A percentile compares a stretch with the other conserved stretches of the same genome.
phyloP scores from a whole-genome alignment of 495 filamentous ascomycete genomes.

The Aspergillus cristatus region DNA sequence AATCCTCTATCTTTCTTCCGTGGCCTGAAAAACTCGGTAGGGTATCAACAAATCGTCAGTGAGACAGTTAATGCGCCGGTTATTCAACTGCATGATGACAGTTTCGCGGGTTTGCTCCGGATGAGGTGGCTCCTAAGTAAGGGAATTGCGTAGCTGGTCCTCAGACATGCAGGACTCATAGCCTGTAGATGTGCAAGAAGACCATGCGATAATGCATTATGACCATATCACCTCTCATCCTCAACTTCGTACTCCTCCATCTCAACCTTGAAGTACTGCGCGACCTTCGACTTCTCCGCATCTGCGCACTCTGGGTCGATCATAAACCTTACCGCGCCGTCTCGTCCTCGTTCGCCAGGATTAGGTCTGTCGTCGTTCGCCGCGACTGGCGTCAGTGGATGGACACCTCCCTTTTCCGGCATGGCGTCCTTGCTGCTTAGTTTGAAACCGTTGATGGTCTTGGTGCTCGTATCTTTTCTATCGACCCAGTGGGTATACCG shows the following conservation, averaged over 20 bases:
- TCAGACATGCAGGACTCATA: too few species aligned
- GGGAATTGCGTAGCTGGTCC: too few species aligned
- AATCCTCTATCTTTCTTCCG: too few species aligned
- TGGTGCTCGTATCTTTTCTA: conserved; percentile 6
- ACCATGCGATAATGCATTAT: too few species aligned
- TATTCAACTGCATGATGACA: too few species aligned
- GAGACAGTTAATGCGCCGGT: too few species aligned
- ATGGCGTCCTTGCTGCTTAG: conserved; percentile 7
- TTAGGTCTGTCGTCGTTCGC: conserved; percentile 38
- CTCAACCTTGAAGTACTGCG: conserved; percentile 61
- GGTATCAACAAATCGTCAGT: too few species aligned
- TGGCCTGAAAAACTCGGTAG: too few species aligned
- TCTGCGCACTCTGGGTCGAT: conserved; percentile 70
- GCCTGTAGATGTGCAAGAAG: too few species aligned
- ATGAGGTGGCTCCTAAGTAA: too few species aligned
- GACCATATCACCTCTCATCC: conserved; percentile 9
- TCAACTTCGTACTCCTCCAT: conserved; percentile 57
- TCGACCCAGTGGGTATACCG: conserved; percentile 41
- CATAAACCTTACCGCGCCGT: conserved; percentile 84
- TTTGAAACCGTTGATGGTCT: conserved; percentile 20
- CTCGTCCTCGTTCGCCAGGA: conserved; percentile 45
- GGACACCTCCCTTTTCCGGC: conserved; percentile 7
- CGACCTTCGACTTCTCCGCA: conserved; percentile 58
- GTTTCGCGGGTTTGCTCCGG: too few species aligned
- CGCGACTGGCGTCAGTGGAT: conserved; percentile 28